phyloP scores from a whole-genome alignment of 2,329 filamentous ascomycete genomes.

The Gaeumannomyces sp. region DNA sequence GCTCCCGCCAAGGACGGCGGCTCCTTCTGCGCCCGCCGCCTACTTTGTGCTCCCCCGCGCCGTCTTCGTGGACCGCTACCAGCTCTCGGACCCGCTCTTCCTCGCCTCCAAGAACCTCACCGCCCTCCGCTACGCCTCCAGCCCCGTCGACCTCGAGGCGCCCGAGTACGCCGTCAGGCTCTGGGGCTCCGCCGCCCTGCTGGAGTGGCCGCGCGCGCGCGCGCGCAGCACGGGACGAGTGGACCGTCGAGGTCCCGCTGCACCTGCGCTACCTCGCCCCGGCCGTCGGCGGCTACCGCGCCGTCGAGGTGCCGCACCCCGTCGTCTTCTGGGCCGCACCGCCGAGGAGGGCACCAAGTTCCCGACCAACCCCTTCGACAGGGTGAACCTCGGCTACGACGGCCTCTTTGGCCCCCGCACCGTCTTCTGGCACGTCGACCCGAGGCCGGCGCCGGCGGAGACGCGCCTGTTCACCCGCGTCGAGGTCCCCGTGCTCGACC shows the following conservation, averaged over 20 bases:
- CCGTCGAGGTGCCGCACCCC: slow-evolving; percentile 67
- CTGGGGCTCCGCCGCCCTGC: slow-evolving; percentile 75
- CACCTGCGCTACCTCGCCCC: slow-evolving; percentile 79
- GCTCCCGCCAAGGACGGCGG: not conserved
- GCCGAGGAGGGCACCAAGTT: slow-evolving; percentile 62
- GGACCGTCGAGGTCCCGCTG: slow-evolving; percentile 68
- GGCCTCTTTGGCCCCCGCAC: slow-evolving; percentile 69
- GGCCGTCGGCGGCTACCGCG: slow-evolving; percentile 43
- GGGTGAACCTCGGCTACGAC: slow-evolving; percentile 80
- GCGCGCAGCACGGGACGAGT: slow-evolving; percentile 32
- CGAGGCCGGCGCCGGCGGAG: slow-evolving; percentile 30
- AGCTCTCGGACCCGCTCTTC: slow-evolving; percentile 71
- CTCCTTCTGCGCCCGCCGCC: slow-evolving; percentile 59
- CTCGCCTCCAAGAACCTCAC: slow-evolving; percentile 73
- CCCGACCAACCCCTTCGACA: slow-evolving; percentile 75
- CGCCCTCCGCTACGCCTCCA: slow-evolving; percentile 59
- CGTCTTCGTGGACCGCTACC: slow-evolving; percentile 84
- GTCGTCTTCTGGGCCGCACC: slow-evolving; percentile 81
- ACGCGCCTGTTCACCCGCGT: slow-evolving; percentile 46
- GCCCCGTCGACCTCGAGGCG: slow-evolving; percentile 83
- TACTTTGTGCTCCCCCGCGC: slow-evolving; percentile 76
- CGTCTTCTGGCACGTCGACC: slow-evolving; percentile 73
- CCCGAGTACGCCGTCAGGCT: slow-evolving; percentile 69
- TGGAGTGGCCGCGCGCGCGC: slow-evolving; percentile 57
- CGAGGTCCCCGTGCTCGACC: slow-evolving; percentile 59